These are phyloP conservation scores for Colletotrichum lindemuthianum DNA, from an alignment of 2,329 filamentous ascomycete genomes.

Conservation along the genomic window DNA sequence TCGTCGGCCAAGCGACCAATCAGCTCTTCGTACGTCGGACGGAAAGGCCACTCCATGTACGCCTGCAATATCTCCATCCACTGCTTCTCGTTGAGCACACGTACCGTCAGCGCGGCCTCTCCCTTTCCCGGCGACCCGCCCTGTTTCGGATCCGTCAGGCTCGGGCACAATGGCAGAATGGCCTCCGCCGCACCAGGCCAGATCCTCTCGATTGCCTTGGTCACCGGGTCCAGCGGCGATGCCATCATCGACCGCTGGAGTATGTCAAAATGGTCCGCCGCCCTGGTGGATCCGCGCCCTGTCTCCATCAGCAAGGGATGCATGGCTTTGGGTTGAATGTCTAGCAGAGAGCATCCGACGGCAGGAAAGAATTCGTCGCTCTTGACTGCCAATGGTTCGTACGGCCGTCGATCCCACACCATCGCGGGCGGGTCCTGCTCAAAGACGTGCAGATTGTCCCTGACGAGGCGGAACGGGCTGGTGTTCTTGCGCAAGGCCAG, in stretches of 20 bases:
- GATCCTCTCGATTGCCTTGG: conserved; percentile 59
- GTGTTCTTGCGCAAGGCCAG: conserved; percentile 45
- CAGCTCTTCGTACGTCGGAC: conserved; percentile 59
- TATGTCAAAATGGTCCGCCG: conserved; percentile 64
- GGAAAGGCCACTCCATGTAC: conserved; percentile 75
- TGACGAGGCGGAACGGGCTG: conserved; percentile 48
- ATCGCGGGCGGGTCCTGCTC: conserved; percentile 62
- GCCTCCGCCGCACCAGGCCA: conserved; percentile 69
- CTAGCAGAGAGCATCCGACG: conserved; percentile 66
- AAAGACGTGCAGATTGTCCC: conserved; percentile 66
- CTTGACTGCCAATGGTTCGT: conserved; percentile 73
- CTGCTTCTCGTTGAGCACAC: conserved; percentile 64
- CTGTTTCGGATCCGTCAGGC: conserved; percentile 55
- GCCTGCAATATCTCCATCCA: conserved; percentile 66
- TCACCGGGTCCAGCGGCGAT: conserved; percentile 47
- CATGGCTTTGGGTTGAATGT: conserved; percentile 70
- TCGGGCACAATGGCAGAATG: conserved; percentile 58
- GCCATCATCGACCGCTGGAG: conserved; percentile 56
- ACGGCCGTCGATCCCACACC: conserved; percentile 74
- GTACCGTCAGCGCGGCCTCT: conserved; percentile 53
- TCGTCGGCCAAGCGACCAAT: conserved; percentile 52
- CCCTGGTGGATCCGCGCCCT: conserved; percentile 50
- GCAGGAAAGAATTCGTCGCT: conserved; percentile 74
- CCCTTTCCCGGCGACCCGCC: conserved; percentile 57
- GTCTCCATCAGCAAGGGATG: conserved; percentile 59